Evolutionary conservation across 2,329 filamentous ascomycete species (phyloP).

Genomic region (Ophiostoma ips): DNA sequence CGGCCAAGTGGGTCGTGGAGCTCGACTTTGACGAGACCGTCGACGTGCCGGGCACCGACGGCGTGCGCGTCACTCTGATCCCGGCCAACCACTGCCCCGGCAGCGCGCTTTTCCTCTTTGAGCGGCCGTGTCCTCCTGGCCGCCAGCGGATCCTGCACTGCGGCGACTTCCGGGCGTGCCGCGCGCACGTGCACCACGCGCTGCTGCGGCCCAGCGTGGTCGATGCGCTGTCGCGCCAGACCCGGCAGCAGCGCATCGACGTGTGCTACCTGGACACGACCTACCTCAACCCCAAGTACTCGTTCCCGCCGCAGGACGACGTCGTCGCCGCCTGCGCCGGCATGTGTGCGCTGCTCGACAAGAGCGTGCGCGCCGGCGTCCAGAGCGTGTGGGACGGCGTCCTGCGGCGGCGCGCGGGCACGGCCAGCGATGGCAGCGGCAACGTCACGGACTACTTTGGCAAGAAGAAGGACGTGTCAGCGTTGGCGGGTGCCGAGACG

Average conservation of each 20-base stretch:
- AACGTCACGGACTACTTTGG: slow-evolving; percentile 39
- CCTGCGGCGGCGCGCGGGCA: slow-evolving; percentile 20
- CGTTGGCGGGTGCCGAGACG: no score
- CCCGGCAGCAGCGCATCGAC: slow-evolving; percentile 74
- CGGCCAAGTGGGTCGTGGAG: slow-evolving; percentile 70
- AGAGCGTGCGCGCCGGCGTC: slow-evolving; percentile 21
- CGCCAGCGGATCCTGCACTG: slow-evolving; percentile 80
- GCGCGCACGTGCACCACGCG: slow-evolving; percentile 69
- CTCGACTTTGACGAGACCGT: slow-evolving; percentile 71
- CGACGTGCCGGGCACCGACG: slow-evolving; percentile 69
- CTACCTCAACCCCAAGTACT: slow-evolving; percentile 89
- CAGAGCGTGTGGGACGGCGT: slow-evolving; percentile 34
- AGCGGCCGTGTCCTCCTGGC: slow-evolving; percentile 47
- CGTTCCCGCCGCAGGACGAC: slow-evolving; percentile 78
- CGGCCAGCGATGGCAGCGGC: slow-evolving; percentile 22
- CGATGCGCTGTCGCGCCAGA: slow-evolving; percentile 52
- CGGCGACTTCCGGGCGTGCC: slow-evolving; percentile 87
- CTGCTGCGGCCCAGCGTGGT: slow-evolving; percentile 61
- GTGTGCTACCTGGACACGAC: slow-evolving; percentile 96
- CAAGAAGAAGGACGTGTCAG: background rate
- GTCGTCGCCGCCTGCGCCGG: slow-evolving; percentile 81
- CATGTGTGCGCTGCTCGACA: slow-evolving; percentile 50
- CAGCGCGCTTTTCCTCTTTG: slow-evolving; percentile 84
- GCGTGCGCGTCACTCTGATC: slow-evolving; percentile 85
- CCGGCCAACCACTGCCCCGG: slow-evolving; percentile 94